Evolutionary conservation across 805 yeast species (phyloP), one percentile per base, ranked within the genome.

Genomic region (Cyberlindnera euphorbiiphila): DNA sequence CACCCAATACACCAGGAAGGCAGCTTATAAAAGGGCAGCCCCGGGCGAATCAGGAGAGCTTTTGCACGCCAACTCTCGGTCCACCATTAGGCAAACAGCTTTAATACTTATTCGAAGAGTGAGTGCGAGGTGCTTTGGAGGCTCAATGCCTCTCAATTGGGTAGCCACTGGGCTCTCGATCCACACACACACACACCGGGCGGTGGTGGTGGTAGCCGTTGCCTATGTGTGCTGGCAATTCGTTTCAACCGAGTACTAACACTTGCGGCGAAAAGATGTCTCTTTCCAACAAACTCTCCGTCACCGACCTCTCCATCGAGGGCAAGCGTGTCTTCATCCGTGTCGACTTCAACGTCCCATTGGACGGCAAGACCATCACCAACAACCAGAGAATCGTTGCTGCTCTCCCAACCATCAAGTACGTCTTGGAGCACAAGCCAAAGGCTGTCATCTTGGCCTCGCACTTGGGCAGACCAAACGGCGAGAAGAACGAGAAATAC

Each of bases 321-420:
- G 89, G 77, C 67, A 89, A 93, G 78, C 81, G 97, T 65, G 99
- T 93, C 66, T 89, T 93, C 73, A 91, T 93, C 77, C 85, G 99
- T 73, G 98, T 94, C 48, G 97, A 91, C 68, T 85, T 85, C 78
- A 85, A 85, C 71, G 95, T 85, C 51, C 95, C 95, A 64, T 80
- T 93, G 57, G 98, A 93, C 62, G 98, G 97, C 56, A 78, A 76
- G 60, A 89, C 81, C 64, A 93, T 93, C 76, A 94, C 99, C 73
- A 93, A 94, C 81, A 94, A 93, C 76, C 98, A 93, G 74, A 84
- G 99, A 74, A 93, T 93, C 62, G 98, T 89, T 59, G 99, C 98
- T 65, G 98, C 99, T 54, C 72, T 94, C 59, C 99, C 99, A 67
- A 91, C 99, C 55, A 93, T 93, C 73, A 68, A 94, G 70, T 93